Evolutionary conservation across 768 basidiomycete genomes (phyloP), one percentile per base, ranked within the genome.

Genomic region (Amyloporia xantha): DNA sequence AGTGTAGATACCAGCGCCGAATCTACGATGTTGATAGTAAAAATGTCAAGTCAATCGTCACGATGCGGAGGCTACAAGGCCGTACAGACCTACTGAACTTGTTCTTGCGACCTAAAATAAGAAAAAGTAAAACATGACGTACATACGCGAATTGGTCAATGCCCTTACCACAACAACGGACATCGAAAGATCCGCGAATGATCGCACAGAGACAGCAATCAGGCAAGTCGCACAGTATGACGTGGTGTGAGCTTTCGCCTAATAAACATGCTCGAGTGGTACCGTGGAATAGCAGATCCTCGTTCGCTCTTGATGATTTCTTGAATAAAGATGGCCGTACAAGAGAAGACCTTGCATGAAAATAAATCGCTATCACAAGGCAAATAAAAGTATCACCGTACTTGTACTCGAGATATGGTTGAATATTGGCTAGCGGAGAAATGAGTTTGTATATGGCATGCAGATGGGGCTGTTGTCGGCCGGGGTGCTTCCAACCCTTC

Each of bases 1-100:
- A 1, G 78, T 79, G 59, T 85, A 86, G 37, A 86, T 83, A 2
- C 83, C 84, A 5, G 69, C 71, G n/a, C 83, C 83, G 60, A 86
- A 85, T 52, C 82, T 79, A 54, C 30, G 33, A n/a, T 35, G 33
- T 42, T 19, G 10, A 42, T 26, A 24, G 7, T 5, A 40, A 9
- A 9, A 40, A 9, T 11, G 10, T 12, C 19, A 11, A 20, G 11
- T 7, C 9, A 9, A 40, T 20, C 39, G 19, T 40, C 39, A 40
- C 39, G 38, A 7, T 7, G 38, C 17, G 25, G 40, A 53, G 35
- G 21, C 44, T 12, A 19, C 3, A 49, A 17, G 33, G 33, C 13
- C 21, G 30, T 30, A 17, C 41, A 51, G 54, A 73, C 72, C 76
- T 66, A 45, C 74, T 73, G 54, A 81, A 82, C 28, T 75, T 74